Evolutionary conservation across 2,329 filamentous ascomycete genomes (phyloP), one percentile per base, ranked within the genome.

Genomic region (Hyphodiscus sp.): DNA sequence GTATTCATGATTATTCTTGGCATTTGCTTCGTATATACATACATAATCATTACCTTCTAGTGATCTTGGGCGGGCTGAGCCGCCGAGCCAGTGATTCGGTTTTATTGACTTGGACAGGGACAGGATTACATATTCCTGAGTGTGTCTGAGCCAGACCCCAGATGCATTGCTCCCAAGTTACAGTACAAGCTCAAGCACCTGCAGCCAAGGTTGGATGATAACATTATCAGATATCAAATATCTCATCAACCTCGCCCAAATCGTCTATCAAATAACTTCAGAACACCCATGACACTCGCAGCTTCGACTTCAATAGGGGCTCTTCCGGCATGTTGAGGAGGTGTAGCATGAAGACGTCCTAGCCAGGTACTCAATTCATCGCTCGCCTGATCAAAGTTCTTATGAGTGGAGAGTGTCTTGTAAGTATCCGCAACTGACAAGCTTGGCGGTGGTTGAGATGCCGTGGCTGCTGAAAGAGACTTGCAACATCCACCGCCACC

Each of bases 221-320:
- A 4, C 23, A 8, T 20, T 26, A 15, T 16, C 19, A 8, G 29
- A 47, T 16, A 11, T 7, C 20, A 30, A 30, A 9, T 19, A 30
- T 26, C 20, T 11, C n/a, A 43, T 66, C 60, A 68, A 48, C 64
- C 71, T 53, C 71, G 67, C 16, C 83, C 83, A 67, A 91, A 91
- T 51, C 87, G 74, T 48, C 89, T 77, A 64, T 91, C 87, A 70
- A 91, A 91, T 58, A 87, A 85, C 69, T 87, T 88, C 55, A 91
- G 71, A n/a, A 91, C 87, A 43, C 85, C 86, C 87, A 91, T 91
- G 51, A 91, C 89, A 68, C 87, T 91, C 0, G 87, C 87, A 7
- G 87, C 86, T 70, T 91, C 87, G 16, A 91, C 86, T 67, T 91
- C 87, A 63, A 91, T 83, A 1, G 87, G 83, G 74, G 74, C 56